A percentile compares a stretch with the other conserved stretches of the same genome.
Conservation (phyloP, 805 yeast genomes). For the Candida saitoana region DNA sequence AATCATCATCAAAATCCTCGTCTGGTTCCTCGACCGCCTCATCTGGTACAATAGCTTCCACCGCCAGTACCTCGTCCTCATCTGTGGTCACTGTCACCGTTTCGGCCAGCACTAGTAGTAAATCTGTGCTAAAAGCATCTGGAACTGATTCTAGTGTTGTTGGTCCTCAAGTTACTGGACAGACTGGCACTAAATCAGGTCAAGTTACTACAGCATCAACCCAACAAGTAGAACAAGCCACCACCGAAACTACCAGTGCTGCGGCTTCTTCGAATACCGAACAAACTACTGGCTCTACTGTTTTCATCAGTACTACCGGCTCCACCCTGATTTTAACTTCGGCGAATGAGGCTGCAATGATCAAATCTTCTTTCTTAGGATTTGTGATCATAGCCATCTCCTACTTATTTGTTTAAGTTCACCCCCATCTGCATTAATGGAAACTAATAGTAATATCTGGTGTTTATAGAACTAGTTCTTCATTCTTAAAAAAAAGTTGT, state of each 20-base stretch:
- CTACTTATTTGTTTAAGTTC: neutral
- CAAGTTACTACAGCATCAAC: neutral
- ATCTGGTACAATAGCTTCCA: slow-evolving; percentile 9
- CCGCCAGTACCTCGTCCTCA: slow-evolving; percentile 4
- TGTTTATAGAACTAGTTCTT: neutral
- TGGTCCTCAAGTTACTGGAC: neutral
- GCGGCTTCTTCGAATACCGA: neutral
- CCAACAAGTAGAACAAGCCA: neutral
- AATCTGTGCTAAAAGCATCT: neutral
- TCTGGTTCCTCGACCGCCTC: neutral
- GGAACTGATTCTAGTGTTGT: neutral
- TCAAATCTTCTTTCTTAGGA: neutral
- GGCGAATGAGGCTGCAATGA: neutral
- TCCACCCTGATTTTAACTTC: neutral
- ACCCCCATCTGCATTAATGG: neutral
- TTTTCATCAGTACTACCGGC: neutral
- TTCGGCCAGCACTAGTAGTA: neutral
- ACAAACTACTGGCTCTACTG: neutral
- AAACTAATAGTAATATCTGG: neutral
- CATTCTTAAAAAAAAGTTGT: too few species aligned
- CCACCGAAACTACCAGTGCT: neutral
- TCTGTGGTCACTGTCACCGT: slow-evolving; percentile 3
- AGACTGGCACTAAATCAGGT: neutral
- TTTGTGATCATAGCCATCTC: neutral
- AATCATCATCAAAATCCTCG: slow-evolving; percentile 8